These are phyloP conservation scores for Globisporangium alternatum DNA, from an alignment of 352 stramenopile genomes.

Conservation along the genomic window DNA sequence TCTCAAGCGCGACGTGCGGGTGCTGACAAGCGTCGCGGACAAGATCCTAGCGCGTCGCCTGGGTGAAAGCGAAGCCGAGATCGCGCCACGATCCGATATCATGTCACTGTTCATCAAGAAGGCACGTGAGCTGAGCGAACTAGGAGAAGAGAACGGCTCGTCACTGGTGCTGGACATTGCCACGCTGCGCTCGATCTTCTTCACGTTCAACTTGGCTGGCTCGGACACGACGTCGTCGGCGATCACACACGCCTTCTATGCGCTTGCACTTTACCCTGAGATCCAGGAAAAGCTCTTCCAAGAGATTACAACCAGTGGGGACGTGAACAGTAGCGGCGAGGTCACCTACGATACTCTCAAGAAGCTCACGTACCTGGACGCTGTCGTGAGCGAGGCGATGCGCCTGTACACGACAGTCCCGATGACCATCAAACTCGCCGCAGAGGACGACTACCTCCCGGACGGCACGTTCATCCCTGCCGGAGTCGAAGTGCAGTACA, in stretches of 20 bases:
- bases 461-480: conserved; percentile 54
- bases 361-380: conserved; percentile 63
- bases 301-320: conserved; percentile 28
- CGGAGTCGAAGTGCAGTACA: conserved; percentile 63
- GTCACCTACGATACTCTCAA: conserved; percentile 52
- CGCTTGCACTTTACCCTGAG: conserved; percentile 48
- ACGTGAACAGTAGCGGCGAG: background rate
- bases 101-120: conserved; percentile 57
- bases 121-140: conserved; percentile 31
- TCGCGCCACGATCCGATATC: conserved; percentile 38
- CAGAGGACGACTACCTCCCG: background rate
- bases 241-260: conserved; percentile 45
- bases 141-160: background rate
- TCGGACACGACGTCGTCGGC: background rate
- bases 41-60: background rate
- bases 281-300: conserved; percentile 46
- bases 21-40: background rate
- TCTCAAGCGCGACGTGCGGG: conserved; percentile 18
- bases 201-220: conserved; percentile 3
- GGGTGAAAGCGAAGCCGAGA: background rate
- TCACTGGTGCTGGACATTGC: background rate
- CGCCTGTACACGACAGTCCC: conserved; percentile 17
- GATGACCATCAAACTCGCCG: background rate
- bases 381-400: conserved; percentile 63
- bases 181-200: conserved; percentile 9